A percentile compares a stretch with the other conserved stretches of the same genome.
Evolutionary conservation across 2,329 filamentous ascomycete species (phyloP).

Genomic region (Fusarium sp.): DNA sequence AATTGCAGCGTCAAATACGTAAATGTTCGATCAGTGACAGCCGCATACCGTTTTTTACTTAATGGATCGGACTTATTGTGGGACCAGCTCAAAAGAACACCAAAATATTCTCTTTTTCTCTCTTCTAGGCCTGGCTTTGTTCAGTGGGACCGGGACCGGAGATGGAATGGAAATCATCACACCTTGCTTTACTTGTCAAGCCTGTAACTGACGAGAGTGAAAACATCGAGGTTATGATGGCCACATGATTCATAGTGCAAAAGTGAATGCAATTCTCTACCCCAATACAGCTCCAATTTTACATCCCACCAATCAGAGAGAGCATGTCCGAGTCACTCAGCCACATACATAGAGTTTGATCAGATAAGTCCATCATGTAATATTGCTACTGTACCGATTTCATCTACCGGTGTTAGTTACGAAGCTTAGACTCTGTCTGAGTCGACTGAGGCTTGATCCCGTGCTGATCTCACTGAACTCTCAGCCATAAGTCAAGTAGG

Average conservation of each 20-base stretch:
- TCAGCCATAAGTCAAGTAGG: background rate
- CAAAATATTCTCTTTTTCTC: background rate
- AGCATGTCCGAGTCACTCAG: background rate
- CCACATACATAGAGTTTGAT: slow-evolving; percentile 5
- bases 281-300: slow-evolving; percentile 7
- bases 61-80: slow-evolving; percentile 21
- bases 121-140: slow-evolving; percentile 25
- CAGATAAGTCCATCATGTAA: slow-evolving; percentile 2
- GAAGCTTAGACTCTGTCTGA: background rate
- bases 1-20: slow-evolving; percentile 27
- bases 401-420: background rate
- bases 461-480: background rate
- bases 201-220: slow-evolving; percentile 4
- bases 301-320: background rate
- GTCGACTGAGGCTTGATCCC: background rate
- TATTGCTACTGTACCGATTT: background rate
- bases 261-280: background rate
- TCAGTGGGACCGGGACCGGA: slow-evolving; percentile 31
- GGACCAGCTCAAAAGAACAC: slow-evolving; percentile 5
- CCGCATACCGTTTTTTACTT: slow-evolving; percentile 22
- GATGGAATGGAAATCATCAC: slow-evolving; percentile 4
- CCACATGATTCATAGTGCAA: slow-evolving; percentile 13
- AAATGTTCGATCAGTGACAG: slow-evolving; percentile 3
- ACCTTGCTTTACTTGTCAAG: slow-evolving; percentile 4
- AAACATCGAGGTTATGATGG: background rate